phyloP scores from a whole-genome alignment of 176 grass and related monocot genomes.

The Triticum monococcum region DNA sequence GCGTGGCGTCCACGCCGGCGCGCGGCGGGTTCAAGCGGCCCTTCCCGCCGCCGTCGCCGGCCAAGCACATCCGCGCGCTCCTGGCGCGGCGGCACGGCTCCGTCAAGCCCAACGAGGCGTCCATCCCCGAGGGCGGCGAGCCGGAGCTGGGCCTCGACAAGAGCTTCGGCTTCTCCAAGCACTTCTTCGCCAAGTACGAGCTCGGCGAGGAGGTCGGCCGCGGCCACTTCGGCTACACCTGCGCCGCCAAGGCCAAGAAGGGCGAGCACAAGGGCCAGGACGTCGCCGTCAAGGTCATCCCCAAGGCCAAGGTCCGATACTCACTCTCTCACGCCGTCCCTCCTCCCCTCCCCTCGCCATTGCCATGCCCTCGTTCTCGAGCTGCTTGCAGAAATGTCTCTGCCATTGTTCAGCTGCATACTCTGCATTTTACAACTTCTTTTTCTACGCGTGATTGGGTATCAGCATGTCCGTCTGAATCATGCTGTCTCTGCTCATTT shows the following conservation, averaged over 20 bases:
- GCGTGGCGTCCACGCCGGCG: conserved; percentile 69
- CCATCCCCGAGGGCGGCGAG: conserved; percentile 93
- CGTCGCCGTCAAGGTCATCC: conserved; percentile 97
- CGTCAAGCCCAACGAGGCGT: conserved; percentile 87
- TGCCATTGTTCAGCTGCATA: conserved; percentile 27
- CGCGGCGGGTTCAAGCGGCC: conserved; percentile 82
- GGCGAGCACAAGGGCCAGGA: conserved; percentile 95
- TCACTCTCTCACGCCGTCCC: neutral
- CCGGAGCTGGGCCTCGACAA: conserved; percentile 86
- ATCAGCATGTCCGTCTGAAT: conserved; percentile 24
- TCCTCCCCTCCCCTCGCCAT: neutral
- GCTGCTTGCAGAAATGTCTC: conserved; percentile 25
- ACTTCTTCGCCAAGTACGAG: conserved; percentile 95
- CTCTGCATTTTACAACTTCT: conserved; percentile 16
- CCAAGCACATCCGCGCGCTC: conserved; percentile 96
- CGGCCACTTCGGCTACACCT: conserved; percentile 98
- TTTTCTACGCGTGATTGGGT: conserved; percentile 32
- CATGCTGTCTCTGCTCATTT: conserved; percentile 38
- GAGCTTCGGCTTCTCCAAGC: conserved; percentile 93
- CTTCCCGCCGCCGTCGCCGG: conserved; percentile 94
- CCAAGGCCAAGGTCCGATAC: conserved; percentile 83
- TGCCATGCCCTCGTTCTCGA: conserved; percentile 16
- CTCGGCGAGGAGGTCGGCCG: conserved; percentile 92
- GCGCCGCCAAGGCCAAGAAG: conserved; percentile 88
- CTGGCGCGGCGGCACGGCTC: conserved; percentile 89